These are phyloP conservation scores for Calonectria honghensis DNA, from an alignment of 2,329 filamentous ascomycete species.

Conservation along the genomic window DNA sequence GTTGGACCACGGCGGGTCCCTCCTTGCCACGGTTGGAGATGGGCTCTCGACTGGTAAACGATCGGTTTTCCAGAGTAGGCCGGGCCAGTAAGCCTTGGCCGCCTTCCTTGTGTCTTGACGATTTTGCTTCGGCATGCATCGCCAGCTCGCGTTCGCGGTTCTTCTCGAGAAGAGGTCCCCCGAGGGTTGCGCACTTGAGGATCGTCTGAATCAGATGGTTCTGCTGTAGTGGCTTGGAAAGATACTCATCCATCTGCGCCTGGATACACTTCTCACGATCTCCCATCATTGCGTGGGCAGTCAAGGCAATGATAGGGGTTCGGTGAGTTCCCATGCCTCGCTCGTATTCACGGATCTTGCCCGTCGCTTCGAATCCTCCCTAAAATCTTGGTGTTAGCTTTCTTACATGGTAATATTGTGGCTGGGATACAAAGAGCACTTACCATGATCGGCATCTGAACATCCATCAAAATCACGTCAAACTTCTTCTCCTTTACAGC, in stretches of 20 bases:
- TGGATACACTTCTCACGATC: conserved; percentile 98
- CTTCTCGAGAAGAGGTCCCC: conserved; percentile 87
- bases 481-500: conserved; percentile 94
- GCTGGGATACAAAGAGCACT: conserved; percentile 42
- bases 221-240: conserved; percentile 96
- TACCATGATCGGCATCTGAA: conserved; percentile 99
- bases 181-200: conserved; percentile 94
- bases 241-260: conserved; percentile 99
- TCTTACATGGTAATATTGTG: not conserved
- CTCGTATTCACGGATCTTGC: conserved; percentile 97
- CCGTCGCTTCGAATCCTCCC: conserved; percentile 97
- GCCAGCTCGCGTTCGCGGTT: conserved; percentile 77
- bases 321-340: conserved; percentile 85
- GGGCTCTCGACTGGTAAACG: conserved; percentile 81
- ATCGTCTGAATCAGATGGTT: conserved; percentile 99
- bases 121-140: conserved; percentile 70
- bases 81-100: conserved; percentile 60
- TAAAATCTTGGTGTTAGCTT: conserved; percentile 64
- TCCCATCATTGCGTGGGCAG: conserved; percentile 98
- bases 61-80: conserved; percentile 72
- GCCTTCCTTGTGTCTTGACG: conserved; percentile 63
- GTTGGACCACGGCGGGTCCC: conserved; percentile 76
- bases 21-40: conserved; percentile 72
- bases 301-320: conserved; percentile 96
- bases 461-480: conserved; percentile 98